Base-by-base conservation (phyloP, 129 eudicot species). In the Pittosporum tobira region DNA sequence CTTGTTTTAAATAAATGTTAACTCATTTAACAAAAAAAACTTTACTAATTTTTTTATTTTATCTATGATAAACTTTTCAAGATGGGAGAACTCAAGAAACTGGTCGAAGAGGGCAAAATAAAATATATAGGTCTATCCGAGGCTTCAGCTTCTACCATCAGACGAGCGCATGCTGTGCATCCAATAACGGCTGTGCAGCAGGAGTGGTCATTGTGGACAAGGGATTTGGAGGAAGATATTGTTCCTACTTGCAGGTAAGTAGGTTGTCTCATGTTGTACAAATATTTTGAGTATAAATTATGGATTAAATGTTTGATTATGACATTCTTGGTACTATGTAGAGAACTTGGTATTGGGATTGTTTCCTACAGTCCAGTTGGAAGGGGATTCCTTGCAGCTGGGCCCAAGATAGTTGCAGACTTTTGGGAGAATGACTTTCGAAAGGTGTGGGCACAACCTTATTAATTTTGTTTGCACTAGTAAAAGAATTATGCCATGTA, bases 91-190 rank as follows among this genome's bases (percentile, higher is more conserved):
- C 69, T 73, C 1, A 66, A 73, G 73, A 67, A 73, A 10, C 78
- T 73, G n/a, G 78, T 73, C n/a, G 79, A 68, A 30, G 79, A 74
- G 53, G 79, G 79, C 22, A 74, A 68, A 27, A 63, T 74, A 34
- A 74, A 74, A 28, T 74, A 74, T 36, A 40, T 74, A 27, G 79
- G 79, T 12, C 61, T 74, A 11, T 74, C 79, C 22, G 79, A 74
- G 43, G 79, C 75, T 14, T 74, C 53, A 3, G 75, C 71, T 24
- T 68, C n/a, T n/a, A n/a, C n/a, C n/a, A n/a, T n/a, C n/a, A n/a
- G n/a, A n/a, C n/a, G n/a, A n/a, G n/a, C n/a, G n/a, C n/a, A n/a
- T n/a, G n/a, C n/a, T n/a, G n/a, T n/a, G n/a, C n/a, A n/a, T n/a
- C n/a, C n/a, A n/a, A n/a, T n/a, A n/a, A n/a, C 79, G 14, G 79